A percentile compares a stretch with the other conserved stretches of the same genome.
phyloP scores from a whole-genome alignment of 495 filamentous ascomycete genomes.

The Symbiotaphrina buchneri region DNA sequence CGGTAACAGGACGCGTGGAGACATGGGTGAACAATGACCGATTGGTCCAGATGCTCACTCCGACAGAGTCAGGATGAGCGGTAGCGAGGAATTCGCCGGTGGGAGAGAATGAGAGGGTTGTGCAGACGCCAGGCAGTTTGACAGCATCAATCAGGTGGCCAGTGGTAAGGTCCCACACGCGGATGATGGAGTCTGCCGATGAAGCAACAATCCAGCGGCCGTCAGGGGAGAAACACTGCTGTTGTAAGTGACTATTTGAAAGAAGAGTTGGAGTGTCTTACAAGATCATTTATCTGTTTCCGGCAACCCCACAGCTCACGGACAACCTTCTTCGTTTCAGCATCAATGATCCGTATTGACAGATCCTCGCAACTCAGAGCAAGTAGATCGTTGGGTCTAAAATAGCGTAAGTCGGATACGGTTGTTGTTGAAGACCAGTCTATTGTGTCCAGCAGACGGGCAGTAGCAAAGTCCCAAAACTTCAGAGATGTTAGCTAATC shows the following conservation, averaged over 20 bases:
- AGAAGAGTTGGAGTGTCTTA: slow-evolving; percentile 4
- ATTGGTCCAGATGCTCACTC: slow-evolving; percentile 88
- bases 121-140: slow-evolving; percentile 49
- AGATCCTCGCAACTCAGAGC: slow-evolving; percentile 79
- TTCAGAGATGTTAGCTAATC: slow-evolving; percentile 5
- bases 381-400: slow-evolving; percentile 61
- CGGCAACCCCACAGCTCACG: slow-evolving; percentile 81
- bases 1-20: slow-evolving; percentile 57
- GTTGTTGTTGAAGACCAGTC: slow-evolving; percentile 69
- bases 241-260: neutral
- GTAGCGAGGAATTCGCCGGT: slow-evolving; percentile 89
- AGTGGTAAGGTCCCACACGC: slow-evolving; percentile 90
- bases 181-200: slow-evolving; percentile 57
- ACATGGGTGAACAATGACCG: slow-evolving; percentile 72
- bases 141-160: slow-evolving; percentile 87
- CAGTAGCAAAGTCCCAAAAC: slow-evolving; percentile 87
- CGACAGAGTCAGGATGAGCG: slow-evolving; percentile 61
- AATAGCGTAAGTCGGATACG: slow-evolving; percentile 53
- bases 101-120: slow-evolving; percentile 62
- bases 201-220: slow-evolving; percentile 86
- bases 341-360: slow-evolving; percentile 71
- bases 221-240: slow-evolving; percentile 60
- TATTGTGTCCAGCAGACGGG: slow-evolving; percentile 54
- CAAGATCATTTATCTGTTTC: slow-evolving; percentile 61
- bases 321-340: slow-evolving; percentile 72